phyloP scores from a whole-genome alignment of 2,329 filamentous ascomycete species.

The Akanthomyces dipterigenus region DNA sequence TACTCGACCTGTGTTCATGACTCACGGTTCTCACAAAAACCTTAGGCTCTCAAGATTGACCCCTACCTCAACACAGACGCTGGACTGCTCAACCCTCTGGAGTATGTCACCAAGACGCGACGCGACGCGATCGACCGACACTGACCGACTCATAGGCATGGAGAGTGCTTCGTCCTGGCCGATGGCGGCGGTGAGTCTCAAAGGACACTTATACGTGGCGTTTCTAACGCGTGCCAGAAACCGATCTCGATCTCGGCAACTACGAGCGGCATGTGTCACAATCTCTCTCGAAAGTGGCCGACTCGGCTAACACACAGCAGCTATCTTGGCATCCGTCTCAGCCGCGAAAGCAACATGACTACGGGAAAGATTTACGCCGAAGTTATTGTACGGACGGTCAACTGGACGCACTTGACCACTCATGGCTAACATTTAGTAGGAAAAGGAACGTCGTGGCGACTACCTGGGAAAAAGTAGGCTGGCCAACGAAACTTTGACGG shows the following conservation, averaged over 20 bases:
- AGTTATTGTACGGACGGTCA: constrained; percentile 57
- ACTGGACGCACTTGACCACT: not conserved
- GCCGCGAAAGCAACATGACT: constrained; percentile 89
- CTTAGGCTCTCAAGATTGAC: constrained; percentile 40
- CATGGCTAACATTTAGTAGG: constrained; percentile 22
- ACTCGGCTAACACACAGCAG: not conserved
- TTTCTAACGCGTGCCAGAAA: constrained; percentile 20
- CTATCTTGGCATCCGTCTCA: constrained; percentile 67
- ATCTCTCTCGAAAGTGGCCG: not conserved
- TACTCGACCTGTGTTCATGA: not conserved
- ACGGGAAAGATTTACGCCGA: constrained; percentile 93
- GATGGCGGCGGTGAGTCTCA: constrained; percentile 52
- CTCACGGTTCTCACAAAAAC: not conserved
- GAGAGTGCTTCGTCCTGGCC: constrained; percentile 82
- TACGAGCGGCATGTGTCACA: constrained; percentile 20
- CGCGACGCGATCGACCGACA: not conserved
- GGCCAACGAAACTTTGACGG: not conserved
- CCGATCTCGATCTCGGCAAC: constrained; percentile 50
- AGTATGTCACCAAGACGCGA: constrained; percentile 18
- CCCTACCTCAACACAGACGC: constrained; percentile 38
- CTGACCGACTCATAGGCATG: constrained; percentile 49
- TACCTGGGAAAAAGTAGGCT: constrained; percentile 67
- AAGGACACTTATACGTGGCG: constrained; percentile 25
- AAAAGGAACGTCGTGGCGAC: constrained; percentile 58
- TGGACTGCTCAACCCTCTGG: constrained; percentile 24